Base-by-base conservation (phyloP, 805 yeast species). In the Kluyveromyces lactis region DNA sequence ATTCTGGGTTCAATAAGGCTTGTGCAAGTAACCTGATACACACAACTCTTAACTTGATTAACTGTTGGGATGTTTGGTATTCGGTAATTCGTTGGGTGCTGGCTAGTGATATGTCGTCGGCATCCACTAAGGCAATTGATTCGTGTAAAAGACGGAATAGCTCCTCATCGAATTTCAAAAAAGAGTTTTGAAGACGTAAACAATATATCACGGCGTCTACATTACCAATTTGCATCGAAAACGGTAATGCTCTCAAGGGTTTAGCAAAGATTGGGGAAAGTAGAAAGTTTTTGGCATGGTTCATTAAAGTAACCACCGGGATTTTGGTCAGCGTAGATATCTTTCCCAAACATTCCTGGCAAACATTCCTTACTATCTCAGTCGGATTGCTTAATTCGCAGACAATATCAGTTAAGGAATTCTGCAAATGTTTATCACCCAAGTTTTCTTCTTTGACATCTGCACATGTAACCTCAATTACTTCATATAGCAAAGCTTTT, bases 181-280 rank as follows among this genome's bases (percentile, higher is more conserved):
- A 87, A 0, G 95, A 72, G 46, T 82, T 74, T 10, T 86, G 92
- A 36, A 90, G 67, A 1, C 81, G 77, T 42, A 92, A 65, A 55
- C 97, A 90, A 60, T 80, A 94, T 0, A 95, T 80, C n/a, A 92
- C 85, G 1, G 97, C 97, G 60, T 92, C 97, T 45, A 92, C 89
- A 58, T 92, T 89, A 27, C 98, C 98, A 41, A 92, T 92, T 63
- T 94, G 98, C 95, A 90, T 92, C 4, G 95, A 92, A 65, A 94
- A 92, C 0, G 99, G 98, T 45, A 92, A 69, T 0, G 99, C 99
- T 46, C 99, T 72, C 42, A 92, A 64, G 0, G 99, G 99, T 56
- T 92, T 92, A 3, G 95, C 95, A 67, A 92, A 94, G 17, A 92
- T 92, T 5, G 99, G 97, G 0, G 94, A 84, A 34, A 92, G 64